These are phyloP conservation scores for Primulina tabacum DNA, from an alignment of 257 asterid genomes.

Conservation along the genomic window DNA sequence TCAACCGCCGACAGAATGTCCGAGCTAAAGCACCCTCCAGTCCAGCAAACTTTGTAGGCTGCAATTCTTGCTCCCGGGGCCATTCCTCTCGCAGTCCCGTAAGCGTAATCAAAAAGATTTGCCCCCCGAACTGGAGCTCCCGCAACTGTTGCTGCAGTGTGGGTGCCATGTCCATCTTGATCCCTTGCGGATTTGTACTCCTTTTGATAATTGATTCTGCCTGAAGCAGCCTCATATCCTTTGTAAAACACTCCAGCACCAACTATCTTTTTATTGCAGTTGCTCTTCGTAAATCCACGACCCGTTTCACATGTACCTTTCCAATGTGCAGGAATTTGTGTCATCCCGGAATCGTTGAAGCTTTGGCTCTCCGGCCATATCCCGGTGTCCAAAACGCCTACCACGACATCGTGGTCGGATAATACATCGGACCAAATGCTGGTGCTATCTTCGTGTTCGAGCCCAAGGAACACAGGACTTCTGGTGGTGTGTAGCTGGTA, in stretches of 20 bases:
- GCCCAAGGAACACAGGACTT: conserved; percentile 84
- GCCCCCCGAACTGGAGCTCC: conserved; percentile 70
- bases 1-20: conserved; percentile 89
- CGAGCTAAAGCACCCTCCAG: conserved; percentile 87
- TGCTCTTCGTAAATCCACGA: conserved; percentile 51
- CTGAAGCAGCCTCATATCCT: conserved; percentile 81
- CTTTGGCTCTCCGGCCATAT: conserved; percentile 95
- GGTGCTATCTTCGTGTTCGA: conserved; percentile 39
- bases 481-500: conserved; percentile 84
- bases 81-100: conserved; percentile 88
- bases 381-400: conserved; percentile 88
- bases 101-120: conserved; percentile 73
- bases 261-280: conserved; percentile 68
- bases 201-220: conserved; percentile 58
- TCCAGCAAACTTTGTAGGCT: conserved; percentile 90
- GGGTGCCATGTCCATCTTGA: conserved; percentile 96
- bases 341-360: conserved; percentile 77
- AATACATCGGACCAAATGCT: conserved; percentile 30
- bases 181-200: conserved; percentile 82
- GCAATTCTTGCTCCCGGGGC: conserved; percentile 86
- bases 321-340: conserved; percentile 56
- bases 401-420: conserved; percentile 49
- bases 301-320: conserved; percentile 70
- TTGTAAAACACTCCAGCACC: conserved; percentile 79
- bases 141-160: conserved; percentile 79